Percentiles rank a stretch among this genome's conserved stretches.
phyloP scores from a whole-genome alignment of 2,329 filamentous ascomycete species.

The Sporothrix mexicana region DNA sequence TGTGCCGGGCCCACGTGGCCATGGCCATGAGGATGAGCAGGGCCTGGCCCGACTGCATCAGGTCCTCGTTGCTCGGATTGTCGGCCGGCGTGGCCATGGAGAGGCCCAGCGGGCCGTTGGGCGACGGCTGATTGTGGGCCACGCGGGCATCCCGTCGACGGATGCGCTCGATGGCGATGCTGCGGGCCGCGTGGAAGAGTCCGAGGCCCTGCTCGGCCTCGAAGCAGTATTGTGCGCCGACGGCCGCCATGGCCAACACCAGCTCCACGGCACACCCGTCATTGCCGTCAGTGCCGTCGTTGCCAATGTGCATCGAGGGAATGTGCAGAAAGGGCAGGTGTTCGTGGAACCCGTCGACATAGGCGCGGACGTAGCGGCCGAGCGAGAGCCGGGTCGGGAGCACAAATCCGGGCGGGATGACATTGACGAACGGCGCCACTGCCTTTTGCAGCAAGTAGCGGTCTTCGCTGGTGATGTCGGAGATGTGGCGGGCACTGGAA shows the following conservation, averaged over 20 bases:
- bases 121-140: conserved; percentile 32
- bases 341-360: conserved; percentile 49
- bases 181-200: conserved; percentile 62
- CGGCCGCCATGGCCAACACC: conserved; percentile 57
- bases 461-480: background rate
- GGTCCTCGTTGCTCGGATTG: conserved; percentile 35
- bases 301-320: conserved; percentile 31
- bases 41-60: conserved; percentile 57
- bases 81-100: conserved; percentile 16
- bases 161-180: conserved; percentile 59
- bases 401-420: conserved; percentile 25
- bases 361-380: conserved; percentile 37
- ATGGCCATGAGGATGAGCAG: conserved; percentile 62
- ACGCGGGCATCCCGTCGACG: conserved; percentile 55
- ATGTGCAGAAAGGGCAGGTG: conserved; percentile 52
- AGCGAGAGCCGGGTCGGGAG: conserved; percentile 37
- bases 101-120: conserved; percentile 27
- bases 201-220: conserved; percentile 58
- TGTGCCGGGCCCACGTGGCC: conserved; percentile 62
- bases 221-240: conserved; percentile 56
- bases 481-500: too few relatives aligned
- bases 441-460: background rate
- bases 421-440: background rate
- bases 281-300: conserved; percentile 1
- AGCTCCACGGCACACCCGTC: conserved; percentile 46